Base-by-base conservation (phyloP, 495 filamentous ascomycete genomes). In the Hypoxylon lienhwacheense region DNA sequence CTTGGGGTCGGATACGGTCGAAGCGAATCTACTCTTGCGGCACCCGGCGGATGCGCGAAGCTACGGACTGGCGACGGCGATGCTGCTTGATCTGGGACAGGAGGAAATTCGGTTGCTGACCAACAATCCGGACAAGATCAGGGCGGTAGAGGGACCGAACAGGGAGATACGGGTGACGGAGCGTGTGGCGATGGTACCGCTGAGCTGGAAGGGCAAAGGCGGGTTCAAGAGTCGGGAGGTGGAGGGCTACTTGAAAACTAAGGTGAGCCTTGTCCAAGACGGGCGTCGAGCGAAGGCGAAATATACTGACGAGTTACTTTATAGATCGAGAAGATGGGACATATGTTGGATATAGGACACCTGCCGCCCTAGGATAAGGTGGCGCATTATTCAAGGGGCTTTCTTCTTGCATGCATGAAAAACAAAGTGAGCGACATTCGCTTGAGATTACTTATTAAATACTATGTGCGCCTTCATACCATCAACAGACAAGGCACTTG, bases 81-180 rank as follows among this genome's bases (percentile, higher is more conserved):
- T 98, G 77, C 75, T 98, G 29, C 72, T 85, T 47, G 93, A 98
- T 75, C 75, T 98, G 22, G 90, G 88, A 0, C 79, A 85, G 32
- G 70, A 76, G 15, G 90, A 93, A 8, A 84, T 97, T 39, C 75
- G 88, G 47, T 69, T 98, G 25, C 73, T 98, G 52, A 98, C 93
- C n/a, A 98, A 98, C 69, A 98, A 98, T 64, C 93, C 93, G 0
- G 93, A 98, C 58, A 98, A 98, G 75, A 85, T 97, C 22, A 79
- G 90, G 17, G 93, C 93, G 1, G 88, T 98, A 5, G 93, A 98
- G 64, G 93, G 93, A 0, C 89, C 90, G 0, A 87, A 87, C 52
- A 77, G 90, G 15, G 91, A 97, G 73, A 78, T 97, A 4, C 78
- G 84, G 36, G 92, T 98, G 5, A 90, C 84, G 57, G 91, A 96